These are phyloP conservation scores for Solidago caesia DNA, from an alignment of 129 eudicot species.

Conservation along the genomic window DNA sequence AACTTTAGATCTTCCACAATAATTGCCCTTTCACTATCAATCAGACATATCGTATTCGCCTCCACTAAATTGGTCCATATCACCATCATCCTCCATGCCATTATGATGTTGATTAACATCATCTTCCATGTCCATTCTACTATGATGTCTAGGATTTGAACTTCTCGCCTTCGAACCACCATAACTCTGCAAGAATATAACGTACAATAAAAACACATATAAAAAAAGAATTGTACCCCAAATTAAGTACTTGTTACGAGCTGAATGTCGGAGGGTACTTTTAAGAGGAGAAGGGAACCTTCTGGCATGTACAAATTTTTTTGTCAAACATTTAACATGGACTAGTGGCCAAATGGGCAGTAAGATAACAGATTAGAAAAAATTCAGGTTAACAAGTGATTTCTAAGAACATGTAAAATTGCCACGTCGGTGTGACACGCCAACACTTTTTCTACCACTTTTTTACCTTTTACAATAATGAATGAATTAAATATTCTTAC, in stretches of 20 bases:
- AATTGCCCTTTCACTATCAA: conserved; percentile 15
- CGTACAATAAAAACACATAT: neutral
- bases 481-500: too few relatives aligned
- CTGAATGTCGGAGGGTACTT: neutral
- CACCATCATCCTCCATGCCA: conserved; percentile 28
- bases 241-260: neutral
- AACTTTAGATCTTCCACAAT: conserved; percentile 4
- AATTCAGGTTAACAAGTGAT: neutral
- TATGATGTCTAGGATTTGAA: conserved; percentile 32
- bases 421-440: too few relatives aligned
- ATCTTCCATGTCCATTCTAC: conserved; percentile 36
- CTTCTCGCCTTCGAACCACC: conserved; percentile 27
- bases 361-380: neutral
- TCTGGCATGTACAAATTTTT: neutral
- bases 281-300: neutral
- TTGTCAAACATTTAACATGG: neutral
- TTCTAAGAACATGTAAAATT: neutral
- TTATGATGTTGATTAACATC: conserved; percentile 27
- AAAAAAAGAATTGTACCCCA: neutral
- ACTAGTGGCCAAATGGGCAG: neutral
- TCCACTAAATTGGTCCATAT: conserved; percentile 37
- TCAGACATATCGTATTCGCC: conserved; percentile 30
- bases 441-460: too few relatives aligned
- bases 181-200: conserved; percentile 23
- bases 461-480: too few relatives aligned